A percentile compares a stretch with the other conserved stretches of the same genome.
These are phyloP conservation scores for Cercospora berteroae DNA, from an alignment of 2,329 filamentous ascomycete species.

Conservation along the genomic window DNA sequence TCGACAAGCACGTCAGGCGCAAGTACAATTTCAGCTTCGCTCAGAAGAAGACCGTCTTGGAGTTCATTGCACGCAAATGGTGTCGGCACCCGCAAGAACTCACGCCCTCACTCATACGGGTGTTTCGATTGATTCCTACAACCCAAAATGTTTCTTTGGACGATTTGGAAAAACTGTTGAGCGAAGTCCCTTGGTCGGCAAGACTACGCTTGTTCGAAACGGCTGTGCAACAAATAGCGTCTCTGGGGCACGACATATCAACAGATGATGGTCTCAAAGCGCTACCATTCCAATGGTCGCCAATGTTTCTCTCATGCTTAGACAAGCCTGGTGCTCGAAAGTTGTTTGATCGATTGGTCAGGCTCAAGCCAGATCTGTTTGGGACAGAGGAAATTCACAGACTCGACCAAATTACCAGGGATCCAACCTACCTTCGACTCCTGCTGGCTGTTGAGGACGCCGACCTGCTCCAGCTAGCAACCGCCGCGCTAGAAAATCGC, in stretches of 20 bases:
- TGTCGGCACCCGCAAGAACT: constrained; percentile 5
- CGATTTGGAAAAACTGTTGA: neutral
- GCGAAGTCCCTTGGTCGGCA: neutral
- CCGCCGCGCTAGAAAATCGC: constrained; percentile 21
- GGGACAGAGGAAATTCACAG: neutral
- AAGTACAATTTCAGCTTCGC: neutral
- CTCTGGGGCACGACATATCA: constrained; percentile 15
- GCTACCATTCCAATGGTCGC: constrained; percentile 6
- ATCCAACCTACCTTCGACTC: constrained; percentile 16
- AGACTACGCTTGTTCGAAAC: constrained; percentile 12
- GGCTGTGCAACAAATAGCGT: constrained; percentile 4
- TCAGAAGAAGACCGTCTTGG: neutral
- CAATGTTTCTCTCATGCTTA: constrained; percentile 7
- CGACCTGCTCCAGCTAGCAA: constrained; percentile 11
- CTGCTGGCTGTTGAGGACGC: constrained; percentile 12
- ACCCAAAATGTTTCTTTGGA: neutral
- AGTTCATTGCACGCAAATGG: constrained; percentile 5
- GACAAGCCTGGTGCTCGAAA: constrained; percentile 4
- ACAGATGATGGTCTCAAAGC: constrained; percentile 15
- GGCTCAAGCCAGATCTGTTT: constrained; percentile 3
- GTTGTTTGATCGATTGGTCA: constrained; percentile 15
- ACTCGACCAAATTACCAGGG: neutral
- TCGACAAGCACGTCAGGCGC: neutral
- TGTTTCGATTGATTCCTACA: neutral
- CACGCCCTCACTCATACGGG: neutral